Conservation (phyloP, 2,329 filamentous ascomycete species). For the Pseudophaeomoniella oleicola region DNA sequence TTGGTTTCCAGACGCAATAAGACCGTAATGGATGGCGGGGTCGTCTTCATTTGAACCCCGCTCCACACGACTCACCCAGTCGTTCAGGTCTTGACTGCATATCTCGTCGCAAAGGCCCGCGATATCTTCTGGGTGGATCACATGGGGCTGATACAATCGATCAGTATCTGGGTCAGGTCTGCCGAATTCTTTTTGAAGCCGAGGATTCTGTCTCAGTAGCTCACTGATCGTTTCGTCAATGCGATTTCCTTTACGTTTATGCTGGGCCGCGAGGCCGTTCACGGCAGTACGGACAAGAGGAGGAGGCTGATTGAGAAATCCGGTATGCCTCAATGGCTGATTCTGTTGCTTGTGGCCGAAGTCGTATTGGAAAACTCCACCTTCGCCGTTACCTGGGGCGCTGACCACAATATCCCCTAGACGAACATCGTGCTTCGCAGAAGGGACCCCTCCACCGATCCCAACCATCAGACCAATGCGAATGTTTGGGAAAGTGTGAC, state of each 20-base stretch:
- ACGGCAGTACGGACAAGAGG: conserved; percentile 7
- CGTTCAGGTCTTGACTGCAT: not conserved
- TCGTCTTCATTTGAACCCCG: not conserved
- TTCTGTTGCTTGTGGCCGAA: conserved; percentile 8
- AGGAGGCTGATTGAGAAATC: conserved; percentile 9
- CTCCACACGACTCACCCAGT: no score
- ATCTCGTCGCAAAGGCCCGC: conserved; percentile 1
- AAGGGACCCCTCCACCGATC: conserved; percentile 21
- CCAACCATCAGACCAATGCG: conserved; percentile 26
- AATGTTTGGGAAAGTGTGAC: conserved; percentile 8
- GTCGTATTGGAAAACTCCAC: conserved; percentile 12
- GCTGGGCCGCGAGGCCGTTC: conserved; percentile 4
- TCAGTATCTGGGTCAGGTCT: conserved; percentile 3
- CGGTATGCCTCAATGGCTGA: conserved; percentile 5
- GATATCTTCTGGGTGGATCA: conserved; percentile 2
- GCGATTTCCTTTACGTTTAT: conserved; percentile 6
- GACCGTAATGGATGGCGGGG: conserved; percentile 12
- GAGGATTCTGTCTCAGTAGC: conserved; percentile 3
- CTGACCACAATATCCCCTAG: conserved; percentile 15
- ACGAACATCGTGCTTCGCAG: conserved; percentile 7
- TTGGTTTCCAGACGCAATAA: conserved; percentile 14
- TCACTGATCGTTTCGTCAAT: conserved; percentile 1
- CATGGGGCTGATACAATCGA: not conserved
- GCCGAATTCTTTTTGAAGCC: not conserved
- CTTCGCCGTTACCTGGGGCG: conserved; percentile 2